Evolutionary conservation across 2,329 filamentous ascomycete species (phyloP), one percentile per base, ranked within the genome.

Genomic region (Cytospora piceicola): DNA sequence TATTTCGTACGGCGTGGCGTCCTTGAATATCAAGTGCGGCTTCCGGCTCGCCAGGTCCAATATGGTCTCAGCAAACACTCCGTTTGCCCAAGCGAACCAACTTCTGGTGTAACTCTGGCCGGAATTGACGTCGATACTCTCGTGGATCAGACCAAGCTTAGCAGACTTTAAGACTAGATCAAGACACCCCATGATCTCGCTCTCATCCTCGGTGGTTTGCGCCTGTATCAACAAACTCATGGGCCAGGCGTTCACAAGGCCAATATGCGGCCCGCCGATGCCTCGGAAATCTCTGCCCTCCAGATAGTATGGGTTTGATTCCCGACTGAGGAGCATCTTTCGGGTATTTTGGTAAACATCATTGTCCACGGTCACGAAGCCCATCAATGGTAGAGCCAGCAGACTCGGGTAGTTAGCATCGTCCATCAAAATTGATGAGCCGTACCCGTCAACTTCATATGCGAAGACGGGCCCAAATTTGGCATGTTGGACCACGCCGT

Each of bases 161-260:
- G 90, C 91, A 1, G 90, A 90, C 67, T 87, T 83, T 67, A 95
- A 87, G 49, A 99, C 95, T 36, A 90, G 76, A 9, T 87, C 81
- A 30, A 99, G 77, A 68, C 90, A 91, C 58, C 86, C 83, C 67
- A 78, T 81, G 69, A 99, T 98, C 79, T 99, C 95, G 0, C 83
- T 81, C 67, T 97, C 94, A 65, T 94, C 83, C 59, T 94, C 85
- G 7, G 89, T 90, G 0, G 95, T 99, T 84, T 95, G 93, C 3
- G 92, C 93, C 77, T 97, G 94, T 24, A 97, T 86, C 11, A 99
- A 83, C 68, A 97, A 80, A 75, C 92, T 95, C 93, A 99, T 98
- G 0, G 95, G 95, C 95, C 95, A 99, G 9, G 94, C 95, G 70
- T 97, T 92, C 72, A 86, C 81, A n/a, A 96, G 80, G 0, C 95